These are phyloP conservation scores for Mycena vulgaris DNA, from an alignment of 768 basidiomycete species.

Conservation along the genomic window DNA sequence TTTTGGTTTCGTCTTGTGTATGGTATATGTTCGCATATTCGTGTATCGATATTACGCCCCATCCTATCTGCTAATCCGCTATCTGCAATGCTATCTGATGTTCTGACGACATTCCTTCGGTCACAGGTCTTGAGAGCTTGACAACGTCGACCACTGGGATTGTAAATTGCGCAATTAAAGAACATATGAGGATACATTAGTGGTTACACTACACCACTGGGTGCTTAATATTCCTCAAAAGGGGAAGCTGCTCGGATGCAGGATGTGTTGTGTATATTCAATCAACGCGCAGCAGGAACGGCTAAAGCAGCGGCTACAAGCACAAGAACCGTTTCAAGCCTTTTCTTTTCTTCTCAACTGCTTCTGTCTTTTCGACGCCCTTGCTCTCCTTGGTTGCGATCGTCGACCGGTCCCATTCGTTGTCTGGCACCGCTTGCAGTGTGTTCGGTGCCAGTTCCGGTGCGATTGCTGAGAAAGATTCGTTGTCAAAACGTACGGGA, in stretches of 20 bases:
- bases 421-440: conserved; percentile 13
- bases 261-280: too few relatives aligned
- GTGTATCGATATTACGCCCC: conserved; percentile 30
- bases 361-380: not conserved
- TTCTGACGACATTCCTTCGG: conserved; percentile 6
- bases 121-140: too few relatives aligned
- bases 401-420: conserved; percentile 29
- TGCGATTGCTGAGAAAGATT: conserved; percentile 46
- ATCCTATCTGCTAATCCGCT: conserved; percentile 32
- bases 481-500: not conserved
- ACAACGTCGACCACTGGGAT: too few relatives aligned
- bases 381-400: conserved; percentile 19
- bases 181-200: too few relatives aligned
- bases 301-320: conserved; percentile 5
- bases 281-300: too few relatives aligned
- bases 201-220: too few relatives aligned
- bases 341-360: conserved; percentile 9
- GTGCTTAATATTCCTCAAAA: too few relatives aligned
- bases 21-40: conserved; percentile 25
- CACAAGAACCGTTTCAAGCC: conserved; percentile 16
- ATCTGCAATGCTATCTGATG: conserved; percentile 35
- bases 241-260: too few relatives aligned
- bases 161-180: too few relatives aligned
- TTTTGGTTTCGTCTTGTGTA: conserved; percentile 10
- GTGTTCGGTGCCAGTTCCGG: conserved; percentile 51